Conservation (phyloP, 2,329 filamentous ascomycete genomes). For the Monosporascus sp. region DNA sequence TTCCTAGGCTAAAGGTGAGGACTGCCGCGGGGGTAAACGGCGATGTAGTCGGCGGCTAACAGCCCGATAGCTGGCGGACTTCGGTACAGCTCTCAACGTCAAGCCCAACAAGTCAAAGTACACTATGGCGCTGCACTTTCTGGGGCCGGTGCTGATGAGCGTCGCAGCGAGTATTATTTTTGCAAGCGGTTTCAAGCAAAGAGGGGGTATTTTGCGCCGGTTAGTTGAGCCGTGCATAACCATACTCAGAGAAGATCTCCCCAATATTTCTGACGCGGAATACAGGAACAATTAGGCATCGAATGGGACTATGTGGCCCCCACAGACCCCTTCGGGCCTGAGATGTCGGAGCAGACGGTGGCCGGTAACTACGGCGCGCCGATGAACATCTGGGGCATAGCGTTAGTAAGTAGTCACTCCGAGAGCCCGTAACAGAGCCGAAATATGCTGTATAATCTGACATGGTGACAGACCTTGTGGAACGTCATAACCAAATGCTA, state of each 20-base stretch:
- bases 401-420: slow-evolving; percentile 8
- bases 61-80: slow-evolving; percentile 12
- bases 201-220: slow-evolving; percentile 9
- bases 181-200: slow-evolving; percentile 4
- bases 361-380: slow-evolving; percentile 15
- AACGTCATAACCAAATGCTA: slow-evolving; percentile 12
- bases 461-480: slow-evolving; percentile 12
- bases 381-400: slow-evolving; percentile 16
- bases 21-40: too few species aligned
- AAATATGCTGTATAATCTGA: neutral
- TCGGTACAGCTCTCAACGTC: slow-evolving; percentile 7
- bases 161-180: slow-evolving; percentile 7
- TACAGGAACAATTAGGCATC: slow-evolving; percentile 16
- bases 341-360: slow-evolving; percentile 10
- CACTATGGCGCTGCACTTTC: neutral
- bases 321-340: slow-evolving; percentile 1
- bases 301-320: slow-evolving; percentile 14
- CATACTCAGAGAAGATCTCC: too few species aligned
- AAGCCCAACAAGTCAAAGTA: slow-evolving; percentile 16
- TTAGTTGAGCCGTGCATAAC: slow-evolving; percentile 1
- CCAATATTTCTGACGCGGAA: too few species aligned
- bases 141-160: neutral
- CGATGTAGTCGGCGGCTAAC: neutral
- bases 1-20: slow-evolving; percentile 17
- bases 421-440: neutral